These are phyloP conservation scores for Termitomyces sp. DNA, from an alignment of 768 basidiomycete genomes.

Conservation along the genomic window DNA sequence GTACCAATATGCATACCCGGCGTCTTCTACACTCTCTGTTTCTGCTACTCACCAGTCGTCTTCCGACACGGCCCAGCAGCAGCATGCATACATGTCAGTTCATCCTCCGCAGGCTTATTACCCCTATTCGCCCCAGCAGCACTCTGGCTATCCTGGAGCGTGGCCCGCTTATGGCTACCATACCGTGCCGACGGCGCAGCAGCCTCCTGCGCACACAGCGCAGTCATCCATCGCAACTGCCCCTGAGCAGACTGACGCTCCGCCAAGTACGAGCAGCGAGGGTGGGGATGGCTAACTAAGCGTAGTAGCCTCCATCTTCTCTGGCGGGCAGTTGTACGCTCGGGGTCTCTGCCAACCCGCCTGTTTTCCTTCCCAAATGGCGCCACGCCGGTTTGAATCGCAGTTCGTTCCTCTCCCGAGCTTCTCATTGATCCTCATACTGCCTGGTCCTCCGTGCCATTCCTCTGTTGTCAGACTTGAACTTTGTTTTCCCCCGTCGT, in stretches of 20 bases:
- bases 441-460: constrained; percentile 4
- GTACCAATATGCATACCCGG: constrained; percentile 4
- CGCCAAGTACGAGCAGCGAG: not conserved
- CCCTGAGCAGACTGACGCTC: not conserved
- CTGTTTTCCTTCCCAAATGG: constrained; percentile 7
- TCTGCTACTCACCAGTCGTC: not conserved
- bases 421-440: not conserved
- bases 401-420: constrained; percentile 10
- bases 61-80: constrained; percentile 1
- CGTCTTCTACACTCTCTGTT: not conserved
- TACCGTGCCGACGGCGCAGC: not conserved
- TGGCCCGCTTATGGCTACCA: constrained; percentile 8
- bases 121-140: constrained; percentile 8
- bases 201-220: constrained; percentile 1
- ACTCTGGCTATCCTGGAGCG: not conserved
- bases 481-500: constrained; percentile 4
- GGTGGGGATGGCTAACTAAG: not conserved
- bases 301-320: not conserved
- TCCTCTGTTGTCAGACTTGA: not conserved
- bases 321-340: constrained; percentile 15
- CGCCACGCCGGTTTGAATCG: constrained; percentile 2
- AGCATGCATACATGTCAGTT: not conserved
- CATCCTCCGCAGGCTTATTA: constrained; percentile 7
- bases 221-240: constrained; percentile 16
- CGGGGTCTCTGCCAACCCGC: constrained; percentile 16